Percentiles rank a stretch among this genome's conserved stretches.
These are phyloP conservation scores for Populus tremula DNA, from an alignment of 345 rosid species.

Conservation along the genomic window DNA sequence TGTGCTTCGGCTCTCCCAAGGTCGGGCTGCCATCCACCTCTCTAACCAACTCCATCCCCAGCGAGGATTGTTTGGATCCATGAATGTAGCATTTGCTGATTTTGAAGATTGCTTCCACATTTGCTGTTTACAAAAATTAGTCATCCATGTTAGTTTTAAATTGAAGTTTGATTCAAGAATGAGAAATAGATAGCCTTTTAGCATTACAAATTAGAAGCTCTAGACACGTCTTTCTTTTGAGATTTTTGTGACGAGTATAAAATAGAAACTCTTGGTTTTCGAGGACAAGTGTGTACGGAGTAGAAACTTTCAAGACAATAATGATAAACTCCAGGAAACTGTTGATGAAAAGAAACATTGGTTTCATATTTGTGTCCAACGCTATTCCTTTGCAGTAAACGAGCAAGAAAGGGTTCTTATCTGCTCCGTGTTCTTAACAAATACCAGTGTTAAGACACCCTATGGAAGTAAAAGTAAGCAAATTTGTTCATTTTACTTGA, in stretches of 20 bases:
- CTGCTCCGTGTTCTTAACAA: too few species aligned
- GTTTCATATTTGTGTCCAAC: too few species aligned
- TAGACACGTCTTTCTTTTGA: background rate
- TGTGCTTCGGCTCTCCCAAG: conserved; percentile 57
- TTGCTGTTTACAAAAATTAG: conserved; percentile 48
- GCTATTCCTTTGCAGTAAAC: too few species aligned
- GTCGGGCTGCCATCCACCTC: conserved; percentile 75
- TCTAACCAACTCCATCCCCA: conserved; percentile 99
- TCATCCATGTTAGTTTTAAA: background rate
- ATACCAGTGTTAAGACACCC: too few species aligned
- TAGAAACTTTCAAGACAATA: too few species aligned
- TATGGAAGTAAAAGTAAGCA: too few species aligned
- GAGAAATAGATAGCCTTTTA: background rate
- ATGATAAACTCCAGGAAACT: too few species aligned
- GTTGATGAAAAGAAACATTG: too few species aligned
- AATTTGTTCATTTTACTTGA: too few species aligned
- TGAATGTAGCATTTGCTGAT: conserved; percentile 60
- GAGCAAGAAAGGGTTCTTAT: too few species aligned
- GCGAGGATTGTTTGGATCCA: conserved; percentile 80
- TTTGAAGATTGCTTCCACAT: conserved; percentile 66
- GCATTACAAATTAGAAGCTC: background rate
- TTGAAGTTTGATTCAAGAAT: background rate
- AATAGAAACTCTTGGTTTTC: too few species aligned
- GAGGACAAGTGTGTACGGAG: too few species aligned
- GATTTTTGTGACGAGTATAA: background rate